These are phyloP conservation scores for Solanum appendiculatum DNA, from an alignment of 257 asterid genomes.

Conservation along the genomic window DNA sequence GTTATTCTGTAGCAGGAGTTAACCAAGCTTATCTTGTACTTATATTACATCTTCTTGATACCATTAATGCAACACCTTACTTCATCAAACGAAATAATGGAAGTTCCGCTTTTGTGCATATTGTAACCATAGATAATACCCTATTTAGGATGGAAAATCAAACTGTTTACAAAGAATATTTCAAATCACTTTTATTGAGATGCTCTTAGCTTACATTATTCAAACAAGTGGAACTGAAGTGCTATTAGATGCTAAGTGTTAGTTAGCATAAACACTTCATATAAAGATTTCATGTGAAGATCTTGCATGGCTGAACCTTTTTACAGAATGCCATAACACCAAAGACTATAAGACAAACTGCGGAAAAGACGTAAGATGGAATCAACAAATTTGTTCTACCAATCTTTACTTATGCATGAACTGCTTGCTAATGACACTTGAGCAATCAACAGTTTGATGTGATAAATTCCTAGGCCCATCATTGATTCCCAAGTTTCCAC, in stretches of 20 bases:
- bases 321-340: background rate
- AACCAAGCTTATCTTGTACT: background rate
- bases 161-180: background rate
- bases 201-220: background rate
- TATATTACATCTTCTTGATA: background rate
- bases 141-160: background rate
- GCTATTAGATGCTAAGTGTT: background rate
- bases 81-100: background rate
- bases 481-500: background rate
- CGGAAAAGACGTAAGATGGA: background rate
- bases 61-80: background rate
- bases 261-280: background rate
- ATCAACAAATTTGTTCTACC: background rate
- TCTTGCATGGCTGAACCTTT: background rate
- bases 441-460: background rate
- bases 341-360: background rate
- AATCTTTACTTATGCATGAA: background rate
- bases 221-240: background rate
- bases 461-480: background rate
- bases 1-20: background rate
- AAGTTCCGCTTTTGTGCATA: background rate
- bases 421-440: background rate
- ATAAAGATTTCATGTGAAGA: background rate
- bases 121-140: background rate
- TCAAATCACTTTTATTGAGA: background rate